phyloP scores from a whole-genome alignment of 1,139 yeast species.

The Yamadazyma atmosphaerica region DNA sequence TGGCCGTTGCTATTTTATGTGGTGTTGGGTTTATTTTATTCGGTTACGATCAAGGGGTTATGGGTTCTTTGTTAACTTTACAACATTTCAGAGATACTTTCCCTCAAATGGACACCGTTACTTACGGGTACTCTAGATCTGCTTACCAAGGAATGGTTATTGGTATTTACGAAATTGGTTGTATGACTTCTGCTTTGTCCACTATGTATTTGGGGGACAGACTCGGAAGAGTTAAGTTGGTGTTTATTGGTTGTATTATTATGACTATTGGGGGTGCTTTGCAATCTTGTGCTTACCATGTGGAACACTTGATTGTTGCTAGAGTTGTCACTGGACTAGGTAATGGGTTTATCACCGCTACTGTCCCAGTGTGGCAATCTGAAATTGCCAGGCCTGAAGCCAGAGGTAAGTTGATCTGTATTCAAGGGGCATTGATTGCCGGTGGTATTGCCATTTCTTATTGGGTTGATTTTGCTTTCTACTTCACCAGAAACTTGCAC shows the following conservation, averaged over 20 bases:
- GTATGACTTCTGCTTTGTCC: constrained; percentile 34
- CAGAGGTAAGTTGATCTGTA: constrained; percentile 36
- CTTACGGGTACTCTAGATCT: constrained; percentile 20
- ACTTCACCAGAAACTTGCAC: constrained; percentile 24
- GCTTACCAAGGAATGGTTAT: constrained; percentile 36
- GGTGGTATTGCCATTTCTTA: constrained; percentile 42
- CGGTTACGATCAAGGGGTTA: constrained; percentile 54
- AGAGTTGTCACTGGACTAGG: constrained; percentile 48
- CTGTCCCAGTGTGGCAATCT: constrained; percentile 42
- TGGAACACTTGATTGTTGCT: constrained; percentile 38
- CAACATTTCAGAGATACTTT: constrained; percentile 37
- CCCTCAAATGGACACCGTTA: constrained; percentile 31
- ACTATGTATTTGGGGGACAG: constrained; percentile 37
- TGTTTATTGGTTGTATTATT: constrained; percentile 32
- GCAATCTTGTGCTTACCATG: constrained; percentile 33
- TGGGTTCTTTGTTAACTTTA: constrained; percentile 46
- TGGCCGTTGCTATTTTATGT: constrained; percentile 28
- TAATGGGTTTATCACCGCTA: constrained; percentile 36
- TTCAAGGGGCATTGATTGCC: constrained; percentile 40
- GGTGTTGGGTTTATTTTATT: constrained; percentile 35
- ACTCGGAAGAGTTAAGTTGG: constrained; percentile 32
- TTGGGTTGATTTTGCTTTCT: constrained; percentile 48
- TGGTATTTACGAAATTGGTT: constrained; percentile 40
- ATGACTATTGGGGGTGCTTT: constrained; percentile 38
- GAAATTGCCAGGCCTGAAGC: constrained; percentile 36